A percentile compares a stretch with the other conserved stretches of the same genome.
Evolutionary conservation across 2,329 filamentous ascomycete species (phyloP).

Genomic region (Stemphylium beticola): DNA sequence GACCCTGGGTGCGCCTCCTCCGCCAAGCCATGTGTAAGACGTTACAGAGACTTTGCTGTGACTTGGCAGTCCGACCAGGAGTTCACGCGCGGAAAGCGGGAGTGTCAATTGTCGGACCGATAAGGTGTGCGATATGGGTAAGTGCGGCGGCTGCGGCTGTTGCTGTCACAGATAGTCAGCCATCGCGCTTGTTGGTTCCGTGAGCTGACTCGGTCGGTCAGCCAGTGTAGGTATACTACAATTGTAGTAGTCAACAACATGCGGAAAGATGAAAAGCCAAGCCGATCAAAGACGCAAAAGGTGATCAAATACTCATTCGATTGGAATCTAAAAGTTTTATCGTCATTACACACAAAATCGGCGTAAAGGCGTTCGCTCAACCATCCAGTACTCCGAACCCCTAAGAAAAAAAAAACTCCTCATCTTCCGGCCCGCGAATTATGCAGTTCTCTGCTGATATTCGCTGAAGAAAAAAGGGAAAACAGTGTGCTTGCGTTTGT

Average conservation of each 20-base stretch:
- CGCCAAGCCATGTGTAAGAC: constrained; percentile 24
- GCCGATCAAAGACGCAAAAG: too few relatives aligned
- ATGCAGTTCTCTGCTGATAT: constrained; percentile 9
- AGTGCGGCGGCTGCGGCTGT: too few relatives aligned
- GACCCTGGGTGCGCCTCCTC: not conserved
- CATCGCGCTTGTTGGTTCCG: too few relatives aligned
- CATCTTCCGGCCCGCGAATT: constrained; percentile 14
- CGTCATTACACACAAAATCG: not conserved
- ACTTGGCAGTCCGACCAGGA: constrained; percentile 14
- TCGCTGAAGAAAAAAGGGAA: constrained; percentile 12
- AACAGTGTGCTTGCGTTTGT: not conserved
- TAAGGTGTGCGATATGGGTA: too few relatives aligned
- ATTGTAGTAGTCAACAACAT: too few relatives aligned
- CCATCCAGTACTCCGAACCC: not conserved
- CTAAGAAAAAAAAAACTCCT: constrained; percentile 6
- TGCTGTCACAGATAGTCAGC: too few relatives aligned
- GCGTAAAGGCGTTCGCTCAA: not conserved
- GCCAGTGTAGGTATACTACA: too few relatives aligned
- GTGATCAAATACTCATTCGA: not conserved
- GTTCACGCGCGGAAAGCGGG: too few relatives aligned
- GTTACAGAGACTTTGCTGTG: constrained; percentile 28
- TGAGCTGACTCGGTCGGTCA: too few relatives aligned
- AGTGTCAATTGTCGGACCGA: too few relatives aligned
- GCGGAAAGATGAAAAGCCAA: too few relatives aligned
- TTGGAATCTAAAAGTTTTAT: not conserved